Evolutionary conservation across 306 rosid species (phyloP).

Genomic region (Lithocarpus polystachyus): DNA sequence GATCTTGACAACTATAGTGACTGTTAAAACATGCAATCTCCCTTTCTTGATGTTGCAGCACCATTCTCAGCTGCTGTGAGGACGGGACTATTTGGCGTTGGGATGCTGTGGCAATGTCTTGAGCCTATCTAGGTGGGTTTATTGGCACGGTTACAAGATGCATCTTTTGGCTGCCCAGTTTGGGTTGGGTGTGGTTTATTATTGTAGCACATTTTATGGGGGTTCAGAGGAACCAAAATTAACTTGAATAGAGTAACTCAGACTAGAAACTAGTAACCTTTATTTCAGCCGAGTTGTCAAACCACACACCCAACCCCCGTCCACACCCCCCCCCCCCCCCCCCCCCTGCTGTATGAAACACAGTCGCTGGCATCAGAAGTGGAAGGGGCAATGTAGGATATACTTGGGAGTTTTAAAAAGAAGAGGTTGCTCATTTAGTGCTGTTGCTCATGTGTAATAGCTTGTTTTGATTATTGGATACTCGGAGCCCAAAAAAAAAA

Average conservation of each 20-base stretch:
- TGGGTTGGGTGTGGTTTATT: constrained; percentile 3
- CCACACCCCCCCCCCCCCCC: too few relatives aligned
- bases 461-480: too few relatives aligned
- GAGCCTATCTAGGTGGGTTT: constrained; percentile 12
- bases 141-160: not conserved
- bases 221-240: not conserved
- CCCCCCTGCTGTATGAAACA: too few relatives aligned
- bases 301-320: not conserved
- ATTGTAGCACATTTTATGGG: not conserved
- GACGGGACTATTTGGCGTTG: constrained; percentile 99
- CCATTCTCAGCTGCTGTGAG: constrained; percentile 84
- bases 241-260: not conserved
- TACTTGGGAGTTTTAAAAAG: too few relatives aligned
- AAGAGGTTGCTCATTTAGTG: too few relatives aligned
- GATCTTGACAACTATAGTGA: not conserved
- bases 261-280: not conserved
- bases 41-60: constrained; percentile 46
- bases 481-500: too few relatives aligned
- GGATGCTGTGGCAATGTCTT: constrained; percentile 51
- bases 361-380: too few relatives aligned
- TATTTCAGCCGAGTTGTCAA: not conserved
- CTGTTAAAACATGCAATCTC: not conserved
- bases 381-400: too few relatives aligned
- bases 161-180: not conserved
- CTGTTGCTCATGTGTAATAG: too few relatives aligned